Evolutionary conservation across 2,329 filamentous ascomycete species (phyloP), one percentile per base, ranked within the genome.

Genomic region (Plenodomus biglobosus): DNA sequence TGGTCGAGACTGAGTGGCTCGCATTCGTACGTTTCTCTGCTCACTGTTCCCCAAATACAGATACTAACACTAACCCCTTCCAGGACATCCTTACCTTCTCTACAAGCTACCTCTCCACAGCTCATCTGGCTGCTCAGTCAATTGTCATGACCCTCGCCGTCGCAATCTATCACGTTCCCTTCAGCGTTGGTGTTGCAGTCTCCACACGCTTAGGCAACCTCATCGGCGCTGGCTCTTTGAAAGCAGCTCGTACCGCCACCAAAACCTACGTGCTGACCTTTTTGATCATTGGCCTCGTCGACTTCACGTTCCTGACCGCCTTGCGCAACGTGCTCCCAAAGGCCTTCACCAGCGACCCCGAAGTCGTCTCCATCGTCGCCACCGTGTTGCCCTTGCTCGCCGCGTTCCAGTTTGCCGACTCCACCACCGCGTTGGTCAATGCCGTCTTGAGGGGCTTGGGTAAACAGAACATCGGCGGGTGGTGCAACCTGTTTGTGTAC

Each of bases 41-140:
- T 11, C 15, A 1, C n/a, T 11, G 21, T 36, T 16, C 4, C 32
- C 3, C 16, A 8, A 16, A n/a, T 18, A 30, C 19, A n/a, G n/a
- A 32, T 16, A 27, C 17, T 42, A 10, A 39, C n/a, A 21, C 10
- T 40, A 21, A 24, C 42, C 15, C 35, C 21, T 39, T 6, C 10
- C 30, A 55, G 52, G 69, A 72, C 35, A 70, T 72, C 44, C 62
- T 72, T 19, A 96, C 91, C 0, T 80, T 96, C 22, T 85, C 86
- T 1, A 83, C 90, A 0, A 88, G 86, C 38, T 89, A 88, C 55
- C 85, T 96, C 54, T 88, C 87, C 20, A 85, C 89, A 1, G 85
- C 85, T 13, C 85, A 88, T 55, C 81, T 97, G 1, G 92, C 92
- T 0, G 92, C 94, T 0, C 92, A 99, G 72, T 64, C 50, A 37